Base-by-base conservation (phyloP, 208 protist species). In the Leishmania mexicana region DNA sequence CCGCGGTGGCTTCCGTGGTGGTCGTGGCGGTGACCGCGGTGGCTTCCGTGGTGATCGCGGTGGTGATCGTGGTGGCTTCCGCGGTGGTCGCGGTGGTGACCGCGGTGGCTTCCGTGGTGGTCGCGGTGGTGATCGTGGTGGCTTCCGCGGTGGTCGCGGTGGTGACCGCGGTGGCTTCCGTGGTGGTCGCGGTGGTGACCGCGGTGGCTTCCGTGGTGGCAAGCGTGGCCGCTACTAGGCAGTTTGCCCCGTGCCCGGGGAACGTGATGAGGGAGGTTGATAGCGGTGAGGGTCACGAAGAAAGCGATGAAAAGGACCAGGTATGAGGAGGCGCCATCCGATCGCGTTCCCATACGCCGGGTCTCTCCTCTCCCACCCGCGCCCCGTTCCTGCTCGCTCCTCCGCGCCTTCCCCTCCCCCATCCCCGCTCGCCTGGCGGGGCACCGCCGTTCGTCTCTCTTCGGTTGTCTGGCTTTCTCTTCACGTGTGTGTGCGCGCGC, bases 21-120 rank as follows among this genome's bases (percentile, higher is more conserved):
- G 83, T 72, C 88, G 89, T 58, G 89, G 90, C 47, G 93, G 93
- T 72, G 87, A 86, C 24, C 87, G 89, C 54, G 87, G 90, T 31
- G 93, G 92, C 31, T 79, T 84, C 85, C 86, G 89, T 79, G 88
- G 91, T 78, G 91, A 89, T 10, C 90, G 90, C 67, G 90, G 92
- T 54, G 92, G 92, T 81, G 85, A 90, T 73, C 89, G 93, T 74
- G 90, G 91, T 67, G 90, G 88, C 3, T 85, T 87, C 87, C 84
- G 90, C 84, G 90, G 90, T 47, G 81, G 84, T 72, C 82, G 81
- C 60, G 83, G 91, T 42, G 93, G 93, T 45, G 83, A 83, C 57
- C 91, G 91, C 64, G 91, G 93, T 76, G 89, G 90, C 40, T 92
- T 93, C 88, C 89, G 90, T 78, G 93, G 93, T 35, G 85, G 87